phyloP scores from a whole-genome alignment of 2,329 filamentous ascomycete genomes.

The Exophiala oligosperma region DNA sequence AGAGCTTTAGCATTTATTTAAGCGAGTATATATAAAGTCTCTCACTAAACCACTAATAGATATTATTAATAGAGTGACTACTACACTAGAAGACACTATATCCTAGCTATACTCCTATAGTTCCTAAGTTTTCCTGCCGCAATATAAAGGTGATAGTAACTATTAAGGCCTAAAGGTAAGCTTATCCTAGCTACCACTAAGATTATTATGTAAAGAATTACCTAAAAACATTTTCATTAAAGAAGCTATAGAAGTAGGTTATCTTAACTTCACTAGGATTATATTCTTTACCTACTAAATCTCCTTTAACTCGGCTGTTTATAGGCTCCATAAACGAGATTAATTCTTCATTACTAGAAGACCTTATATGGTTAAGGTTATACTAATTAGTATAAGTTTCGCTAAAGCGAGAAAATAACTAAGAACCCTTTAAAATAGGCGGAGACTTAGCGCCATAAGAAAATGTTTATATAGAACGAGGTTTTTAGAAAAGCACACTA shows the following conservation, averaged over 20 bases:
- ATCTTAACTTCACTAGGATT: not conserved
- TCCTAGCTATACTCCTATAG: not conserved
- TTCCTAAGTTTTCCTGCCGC: not conserved
- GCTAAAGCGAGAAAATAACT: not conserved
- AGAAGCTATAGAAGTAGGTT: not conserved
- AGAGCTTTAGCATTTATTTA: not conserved
- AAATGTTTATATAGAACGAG: not conserved
- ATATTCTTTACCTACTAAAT: not conserved
- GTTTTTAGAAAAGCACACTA: not conserved
- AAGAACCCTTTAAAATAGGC: not conserved
- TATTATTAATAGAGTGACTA: not conserved
- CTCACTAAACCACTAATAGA: not conserved
- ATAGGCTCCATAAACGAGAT: not conserved
- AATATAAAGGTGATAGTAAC: not conserved
- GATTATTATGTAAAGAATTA: not conserved
- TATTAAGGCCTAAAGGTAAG: not conserved
- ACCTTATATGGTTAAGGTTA: not conserved
- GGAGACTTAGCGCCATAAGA: not conserved
- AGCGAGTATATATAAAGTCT: not conserved
- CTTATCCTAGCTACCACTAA: not conserved
- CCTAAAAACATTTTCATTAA: not conserved
- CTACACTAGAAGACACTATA: not conserved
- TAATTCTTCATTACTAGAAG: not conserved
- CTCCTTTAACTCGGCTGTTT: not conserved
- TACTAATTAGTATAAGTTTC: not conserved